These are phyloP conservation scores for Panellus pusillus DNA, from an alignment of 768 basidiomycete species.

Conservation along the genomic window DNA sequence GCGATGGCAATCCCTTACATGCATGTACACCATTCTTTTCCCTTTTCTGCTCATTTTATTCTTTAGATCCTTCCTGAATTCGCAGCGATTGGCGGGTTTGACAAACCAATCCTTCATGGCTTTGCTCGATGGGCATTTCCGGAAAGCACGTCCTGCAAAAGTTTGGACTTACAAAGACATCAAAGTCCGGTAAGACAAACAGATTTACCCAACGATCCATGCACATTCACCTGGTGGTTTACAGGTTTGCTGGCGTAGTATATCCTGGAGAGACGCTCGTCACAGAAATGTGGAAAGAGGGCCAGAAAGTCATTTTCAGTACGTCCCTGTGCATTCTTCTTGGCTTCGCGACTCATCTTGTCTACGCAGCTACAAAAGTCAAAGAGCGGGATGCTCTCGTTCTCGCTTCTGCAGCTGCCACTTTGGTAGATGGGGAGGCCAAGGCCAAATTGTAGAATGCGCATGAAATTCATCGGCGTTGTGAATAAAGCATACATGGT, in stretches of 20 bases:
- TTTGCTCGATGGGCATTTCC: slow-evolving; percentile 91
- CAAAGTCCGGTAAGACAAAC: slow-evolving; percentile 75
- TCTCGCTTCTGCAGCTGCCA: slow-evolving; percentile 80
- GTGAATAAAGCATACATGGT: background rate
- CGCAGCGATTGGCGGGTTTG: slow-evolving; percentile 92
- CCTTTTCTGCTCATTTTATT: background rate
- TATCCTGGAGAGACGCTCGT: slow-evolving; percentile 95
- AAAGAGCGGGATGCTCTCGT: slow-evolving; percentile 80
- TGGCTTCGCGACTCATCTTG: background rate
- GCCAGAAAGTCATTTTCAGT: slow-evolving; percentile 89
- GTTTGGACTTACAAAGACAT: slow-evolving; percentile 88
- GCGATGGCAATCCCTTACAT: slow-evolving; percentile 90
- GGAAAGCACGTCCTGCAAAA: slow-evolving; percentile 90
- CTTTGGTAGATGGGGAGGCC: slow-evolving; percentile 47
- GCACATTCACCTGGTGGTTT: background rate
- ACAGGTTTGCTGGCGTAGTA: slow-evolving; percentile 86
- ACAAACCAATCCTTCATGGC: slow-evolving; percentile 85
- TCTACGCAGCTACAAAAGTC: slow-evolving; percentile 69
- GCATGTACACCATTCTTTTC: slow-evolving; percentile 41
- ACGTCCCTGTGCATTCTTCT: background rate
- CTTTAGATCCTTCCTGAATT: slow-evolving; percentile 86
- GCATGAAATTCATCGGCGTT: background rate
- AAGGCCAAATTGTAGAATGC: slow-evolving; percentile 66
- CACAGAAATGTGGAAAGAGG: slow-evolving; percentile 99
- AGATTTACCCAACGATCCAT: background rate